Conservation (phyloP, 345 rosid genomes). For the Citrus sp. region DNA sequence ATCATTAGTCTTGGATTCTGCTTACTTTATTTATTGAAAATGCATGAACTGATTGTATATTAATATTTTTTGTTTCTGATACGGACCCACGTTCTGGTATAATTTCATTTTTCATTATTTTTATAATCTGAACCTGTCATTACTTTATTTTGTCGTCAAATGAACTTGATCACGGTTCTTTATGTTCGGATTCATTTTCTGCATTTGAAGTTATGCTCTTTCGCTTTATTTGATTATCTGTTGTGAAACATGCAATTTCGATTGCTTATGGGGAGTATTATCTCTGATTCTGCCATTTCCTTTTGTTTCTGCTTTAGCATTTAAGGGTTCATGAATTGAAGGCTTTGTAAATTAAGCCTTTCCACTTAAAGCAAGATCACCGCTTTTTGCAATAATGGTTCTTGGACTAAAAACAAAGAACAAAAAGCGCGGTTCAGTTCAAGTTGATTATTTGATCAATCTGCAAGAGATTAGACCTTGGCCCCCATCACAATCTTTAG, state of each 20-base stretch:
- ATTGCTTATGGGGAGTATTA: neutral
- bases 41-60: slow-evolving; percentile 4
- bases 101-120: slow-evolving; percentile 2
- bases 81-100: slow-evolving; percentile 17
- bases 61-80: neutral
- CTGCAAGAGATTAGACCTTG: slow-evolving; percentile 80
- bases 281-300: neutral
- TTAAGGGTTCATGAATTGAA: slow-evolving; percentile 12
- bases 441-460: slow-evolving; percentile 39
- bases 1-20: slow-evolving; percentile 4
- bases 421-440: slow-evolving; percentile 34
- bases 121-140: neutral
- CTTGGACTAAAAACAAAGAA: slow-evolving; percentile 62
- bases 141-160: neutral
- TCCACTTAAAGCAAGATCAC: slow-evolving; percentile 14
- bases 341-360: slow-evolving; percentile 20
- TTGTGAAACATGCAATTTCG: neutral
- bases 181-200: neutral
- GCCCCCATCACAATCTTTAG: slow-evolving; percentile 55
- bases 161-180: neutral
- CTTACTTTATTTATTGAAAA: neutral
- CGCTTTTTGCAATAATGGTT: slow-evolving; percentile 41
- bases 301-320: neutral
- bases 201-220: neutral
- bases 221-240: neutral